A percentile compares a stretch with the other conserved stretches of the same genome.
Evolutionary conservation across 2,329 filamentous ascomycete species (phyloP).

Genomic region (Fusarium nodosum): DNA sequence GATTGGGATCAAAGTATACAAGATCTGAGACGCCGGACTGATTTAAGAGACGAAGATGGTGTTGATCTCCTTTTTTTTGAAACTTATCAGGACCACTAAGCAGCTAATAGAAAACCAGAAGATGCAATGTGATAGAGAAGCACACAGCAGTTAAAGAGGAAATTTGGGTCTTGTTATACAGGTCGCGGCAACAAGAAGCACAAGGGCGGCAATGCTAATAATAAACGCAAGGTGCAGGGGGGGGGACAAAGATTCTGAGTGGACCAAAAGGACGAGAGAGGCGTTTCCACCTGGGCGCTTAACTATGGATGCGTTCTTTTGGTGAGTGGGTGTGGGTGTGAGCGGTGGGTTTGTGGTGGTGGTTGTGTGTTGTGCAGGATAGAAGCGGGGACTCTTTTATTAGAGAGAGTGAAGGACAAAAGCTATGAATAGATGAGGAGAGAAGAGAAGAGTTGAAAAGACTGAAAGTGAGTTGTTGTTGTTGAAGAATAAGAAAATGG

Average conservation of each 20-base stretch:
- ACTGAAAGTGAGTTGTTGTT: not conserved
- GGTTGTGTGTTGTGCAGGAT: conserved; percentile 35
- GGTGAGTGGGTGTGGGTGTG: conserved; percentile 30
- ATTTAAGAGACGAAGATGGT: conserved; percentile 31
- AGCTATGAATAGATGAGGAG: conserved; percentile 15
- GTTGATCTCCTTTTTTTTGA: conserved; percentile 34
- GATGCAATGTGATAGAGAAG: conserved; percentile 14
- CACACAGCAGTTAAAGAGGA: not conserved
- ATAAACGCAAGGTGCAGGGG: conserved; percentile 47
- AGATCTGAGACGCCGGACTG: conserved; percentile 35
- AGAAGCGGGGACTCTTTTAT: conserved; percentile 21
- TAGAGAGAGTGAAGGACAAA: conserved; percentile 1
- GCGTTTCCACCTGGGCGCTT: conserved; percentile 50
- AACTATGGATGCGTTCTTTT: conserved; percentile 18
- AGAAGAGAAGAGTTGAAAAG: not conserved
- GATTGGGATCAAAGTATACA: conserved; percentile 2
- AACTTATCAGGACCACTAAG: conserved; percentile 28
- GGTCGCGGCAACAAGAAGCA: conserved; percentile 39
- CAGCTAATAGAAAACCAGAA: conserved; percentile 21
- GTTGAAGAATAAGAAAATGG: not conserved
- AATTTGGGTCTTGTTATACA: conserved; percentile 36
- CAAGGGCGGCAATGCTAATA: conserved; percentile 49
- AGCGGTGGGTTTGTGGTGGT: not conserved
- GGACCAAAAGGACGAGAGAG: conserved; percentile 19
- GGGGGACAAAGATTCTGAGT: conserved; percentile 26